phyloP scores from a whole-genome alignment of 2,329 filamentous ascomycete genomes.

The Sclerotinia borealis region DNA sequence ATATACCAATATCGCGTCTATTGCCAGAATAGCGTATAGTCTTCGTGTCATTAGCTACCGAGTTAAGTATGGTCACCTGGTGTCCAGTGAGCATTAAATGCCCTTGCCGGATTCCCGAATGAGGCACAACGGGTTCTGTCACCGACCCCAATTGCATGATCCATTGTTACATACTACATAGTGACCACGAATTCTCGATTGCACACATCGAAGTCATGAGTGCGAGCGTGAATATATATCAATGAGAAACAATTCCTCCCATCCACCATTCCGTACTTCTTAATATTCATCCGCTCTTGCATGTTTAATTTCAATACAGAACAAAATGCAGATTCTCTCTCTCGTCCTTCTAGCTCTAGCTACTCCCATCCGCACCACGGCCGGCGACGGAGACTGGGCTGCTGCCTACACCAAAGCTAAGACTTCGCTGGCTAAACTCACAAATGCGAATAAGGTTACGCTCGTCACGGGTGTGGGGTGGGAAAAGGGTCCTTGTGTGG shows the following conservation, averaged over 20 bases:
- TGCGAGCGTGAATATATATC: neutral
- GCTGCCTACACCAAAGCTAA: slow-evolving; percentile 66
- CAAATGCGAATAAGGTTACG: slow-evolving; percentile 69
- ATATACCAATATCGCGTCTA: neutral
- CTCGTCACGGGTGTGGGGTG: slow-evolving; percentile 74
- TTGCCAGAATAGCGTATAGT: neutral
- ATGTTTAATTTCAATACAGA: neutral
- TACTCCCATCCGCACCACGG: slow-evolving; percentile 14
- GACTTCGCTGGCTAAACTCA: slow-evolving; percentile 61
- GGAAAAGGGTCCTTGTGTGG: slow-evolving; percentile 64
- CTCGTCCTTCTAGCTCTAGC: slow-evolving; percentile 17
- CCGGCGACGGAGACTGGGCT: slow-evolving; percentile 46
- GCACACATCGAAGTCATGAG: neutral
- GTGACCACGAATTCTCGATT: neutral
- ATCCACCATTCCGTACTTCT: neutral
- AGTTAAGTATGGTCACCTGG: neutral
- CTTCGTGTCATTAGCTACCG: neutral
- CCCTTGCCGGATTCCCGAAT: neutral
- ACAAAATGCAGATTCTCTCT: slow-evolving; percentile 3
- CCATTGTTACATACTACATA: neutral
- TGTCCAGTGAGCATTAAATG: neutral
- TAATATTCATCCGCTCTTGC: neutral
- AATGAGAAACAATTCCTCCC: neutral
- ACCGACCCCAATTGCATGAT: neutral
- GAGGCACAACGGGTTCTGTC: neutral